Conservation (phyloP, 768 basidiomycete genomes). For the Mycena floridula region DNA sequence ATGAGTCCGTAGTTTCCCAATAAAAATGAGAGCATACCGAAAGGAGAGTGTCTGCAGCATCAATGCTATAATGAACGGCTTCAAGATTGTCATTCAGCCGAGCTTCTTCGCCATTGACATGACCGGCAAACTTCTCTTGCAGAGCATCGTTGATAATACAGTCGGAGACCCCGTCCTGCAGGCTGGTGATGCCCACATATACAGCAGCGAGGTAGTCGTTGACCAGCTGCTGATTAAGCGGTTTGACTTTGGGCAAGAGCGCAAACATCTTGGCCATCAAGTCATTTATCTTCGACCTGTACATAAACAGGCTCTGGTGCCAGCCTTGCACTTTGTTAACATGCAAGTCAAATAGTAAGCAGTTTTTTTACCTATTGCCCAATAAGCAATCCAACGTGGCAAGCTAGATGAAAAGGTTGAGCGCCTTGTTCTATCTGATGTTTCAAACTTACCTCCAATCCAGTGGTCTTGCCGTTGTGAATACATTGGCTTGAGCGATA, state of each 20-base stretch:
- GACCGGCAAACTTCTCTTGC: constrained; percentile 16
- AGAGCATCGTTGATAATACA: constrained; percentile 15
- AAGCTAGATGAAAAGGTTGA: constrained; percentile 11
- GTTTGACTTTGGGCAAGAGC: constrained; percentile 12
- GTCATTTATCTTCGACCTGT: constrained; percentile 11
- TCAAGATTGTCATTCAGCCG: constrained; percentile 19
- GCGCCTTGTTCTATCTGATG: neutral
- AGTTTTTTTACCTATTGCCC: constrained; percentile 27
- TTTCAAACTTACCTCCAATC: constrained; percentile 21
- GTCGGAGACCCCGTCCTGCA: constrained; percentile 11
- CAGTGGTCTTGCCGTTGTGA: constrained; percentile 21
- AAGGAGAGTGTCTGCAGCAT: constrained; percentile 18
- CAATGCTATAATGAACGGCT: constrained; percentile 20
- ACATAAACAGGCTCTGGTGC: constrained; percentile 12
- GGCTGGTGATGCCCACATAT: constrained; percentile 7
- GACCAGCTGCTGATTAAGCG: constrained; percentile 17
- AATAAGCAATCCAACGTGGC: constrained; percentile 25
- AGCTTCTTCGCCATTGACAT: constrained; percentile 17
- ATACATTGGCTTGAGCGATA: constrained; percentile 24
- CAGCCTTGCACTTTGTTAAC: too few species aligned
- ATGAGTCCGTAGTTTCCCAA: neutral
- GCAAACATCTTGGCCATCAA: constrained; percentile 15
- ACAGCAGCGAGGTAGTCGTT: constrained; percentile 18
- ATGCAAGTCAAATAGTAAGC: too few species aligned
- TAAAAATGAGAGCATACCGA: too few species aligned